Evolutionary conservation across 345 rosid species (phyloP).

Genomic region (Kernera saxatilis): DNA sequence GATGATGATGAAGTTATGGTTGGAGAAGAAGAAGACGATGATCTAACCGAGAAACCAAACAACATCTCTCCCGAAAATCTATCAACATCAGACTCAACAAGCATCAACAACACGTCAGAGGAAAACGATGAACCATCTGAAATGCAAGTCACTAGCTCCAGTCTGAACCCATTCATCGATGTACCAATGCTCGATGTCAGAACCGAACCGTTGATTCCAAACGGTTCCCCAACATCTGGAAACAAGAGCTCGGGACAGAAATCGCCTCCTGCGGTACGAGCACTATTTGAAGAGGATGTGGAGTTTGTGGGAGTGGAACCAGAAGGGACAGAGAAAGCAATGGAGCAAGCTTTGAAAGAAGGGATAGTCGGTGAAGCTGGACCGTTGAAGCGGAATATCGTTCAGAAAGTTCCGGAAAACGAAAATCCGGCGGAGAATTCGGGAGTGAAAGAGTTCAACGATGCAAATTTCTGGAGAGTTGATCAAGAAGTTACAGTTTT

Average conservation of each 20-base stretch:
- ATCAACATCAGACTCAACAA: constrained; percentile 16
- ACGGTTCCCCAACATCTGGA: constrained; percentile 49
- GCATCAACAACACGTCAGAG: constrained; percentile 38
- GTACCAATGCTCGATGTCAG: constrained; percentile 30
- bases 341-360: constrained; percentile 89
- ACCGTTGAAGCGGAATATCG: constrained; percentile 58
- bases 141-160: constrained; percentile 52
- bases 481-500: constrained; percentile 84
- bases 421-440: constrained; percentile 49
- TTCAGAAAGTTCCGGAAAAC: constrained; percentile 46
- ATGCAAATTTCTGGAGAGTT: constrained; percentile 90
- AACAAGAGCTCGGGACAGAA: constrained; percentile 26
- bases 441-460: constrained; percentile 74
- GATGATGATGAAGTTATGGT: constrained; percentile 92
- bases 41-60: constrained; percentile 50
- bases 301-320: constrained; percentile 90
- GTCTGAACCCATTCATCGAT: constrained; percentile 64
- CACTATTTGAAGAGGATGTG: constrained; percentile 93
- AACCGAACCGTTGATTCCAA: constrained; percentile 46
- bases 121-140: constrained; percentile 44
- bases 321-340: constrained; percentile 91
- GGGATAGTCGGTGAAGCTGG: constrained; percentile 97
- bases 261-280: constrained; percentile 40
- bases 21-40: constrained; percentile 80
- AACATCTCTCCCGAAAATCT: constrained; percentile 16